Evolutionary conservation across 345 rosid genomes (phyloP).

Genomic region (Pelargonium nanum): DNA sequence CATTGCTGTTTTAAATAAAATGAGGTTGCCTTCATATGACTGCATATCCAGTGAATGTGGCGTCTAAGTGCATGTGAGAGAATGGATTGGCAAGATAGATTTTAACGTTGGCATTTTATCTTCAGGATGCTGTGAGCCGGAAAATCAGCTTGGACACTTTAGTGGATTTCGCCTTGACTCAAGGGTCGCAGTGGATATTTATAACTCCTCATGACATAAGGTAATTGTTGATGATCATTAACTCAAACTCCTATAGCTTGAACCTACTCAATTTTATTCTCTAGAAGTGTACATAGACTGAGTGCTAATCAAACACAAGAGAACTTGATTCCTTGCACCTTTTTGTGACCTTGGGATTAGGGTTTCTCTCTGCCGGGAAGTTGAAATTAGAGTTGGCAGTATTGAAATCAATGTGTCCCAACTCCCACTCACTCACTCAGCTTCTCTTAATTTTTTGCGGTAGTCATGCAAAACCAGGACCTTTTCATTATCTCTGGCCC

Average conservation of each 20-base stretch:
- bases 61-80: neutral
- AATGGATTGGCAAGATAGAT: neutral
- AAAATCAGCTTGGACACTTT: constrained; percentile 86
- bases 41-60: neutral
- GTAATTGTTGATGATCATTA: constrained; percentile 11
- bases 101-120: constrained; percentile 5
- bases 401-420: too few relatives aligned
- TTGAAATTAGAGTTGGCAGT: too few relatives aligned
- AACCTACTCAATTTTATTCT: neutral
- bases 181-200: constrained; percentile 92
- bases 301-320: too few relatives aligned
- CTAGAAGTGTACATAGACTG: neutral
- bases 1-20: neutral
- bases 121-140: constrained; percentile 91
- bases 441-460: too few relatives aligned
- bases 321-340: neutral
- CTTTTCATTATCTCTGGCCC: too few relatives aligned
- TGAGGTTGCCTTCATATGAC: neutral
- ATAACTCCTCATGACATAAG: constrained; percentile 98
- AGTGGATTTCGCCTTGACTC: constrained; percentile 71
- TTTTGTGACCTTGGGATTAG: neutral
- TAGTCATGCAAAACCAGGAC: too few relatives aligned
- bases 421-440: too few relatives aligned
- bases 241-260: neutral
- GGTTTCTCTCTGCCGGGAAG: neutral